Percentiles rank a stretch among this genome's conserved stretches.
phyloP scores from a whole-genome alignment of 2,329 filamentous ascomycete species.

The Curvularia sp. region DNA sequence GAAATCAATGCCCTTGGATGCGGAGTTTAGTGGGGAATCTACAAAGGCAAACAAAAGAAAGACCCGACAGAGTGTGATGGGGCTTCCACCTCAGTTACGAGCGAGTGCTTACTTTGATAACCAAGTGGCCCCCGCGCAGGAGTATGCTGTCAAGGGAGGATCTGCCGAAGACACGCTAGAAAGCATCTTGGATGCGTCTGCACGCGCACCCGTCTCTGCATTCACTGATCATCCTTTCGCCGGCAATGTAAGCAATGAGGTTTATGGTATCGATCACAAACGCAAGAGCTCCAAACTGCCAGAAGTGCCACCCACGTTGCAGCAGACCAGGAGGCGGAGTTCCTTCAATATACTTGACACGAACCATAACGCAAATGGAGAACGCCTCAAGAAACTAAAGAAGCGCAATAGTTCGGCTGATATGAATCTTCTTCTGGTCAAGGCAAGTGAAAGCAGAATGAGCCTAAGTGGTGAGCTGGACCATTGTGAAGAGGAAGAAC shows the following conservation, averaged over 20 bases:
- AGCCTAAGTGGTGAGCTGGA: conserved; percentile 47
- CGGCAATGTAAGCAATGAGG: conserved; percentile 75
- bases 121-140: conserved; percentile 61
- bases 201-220: conserved; percentile 83
- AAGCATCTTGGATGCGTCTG: conserved; percentile 88
- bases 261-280: conserved; percentile 66
- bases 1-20: conserved; percentile 55
- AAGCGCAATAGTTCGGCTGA: conserved; percentile 52
- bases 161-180: conserved; percentile 91
- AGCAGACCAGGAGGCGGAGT: conserved; percentile 47
- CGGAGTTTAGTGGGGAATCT: conserved; percentile 6
- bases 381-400: conserved; percentile 51
- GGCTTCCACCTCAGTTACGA: conserved; percentile 81
- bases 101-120: conserved; percentile 90
- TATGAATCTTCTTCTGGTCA: conserved; percentile 45
- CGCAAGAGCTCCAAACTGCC: conserved; percentile 53
- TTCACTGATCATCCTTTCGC: conserved; percentile 90
- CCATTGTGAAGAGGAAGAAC: conserved; percentile 40
- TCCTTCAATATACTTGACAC: conserved; percentile 50
- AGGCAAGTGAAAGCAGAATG: conserved; percentile 47
- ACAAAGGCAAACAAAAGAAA: conserved; percentile 35
- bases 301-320: conserved; percentile 29
- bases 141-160: conserved; percentile 69
- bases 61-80: conserved; percentile 56
- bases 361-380: conserved; percentile 48